Base-by-base conservation (phyloP, 768 basidiomycete genomes). In the Gautieria morchelliformis region DNA sequence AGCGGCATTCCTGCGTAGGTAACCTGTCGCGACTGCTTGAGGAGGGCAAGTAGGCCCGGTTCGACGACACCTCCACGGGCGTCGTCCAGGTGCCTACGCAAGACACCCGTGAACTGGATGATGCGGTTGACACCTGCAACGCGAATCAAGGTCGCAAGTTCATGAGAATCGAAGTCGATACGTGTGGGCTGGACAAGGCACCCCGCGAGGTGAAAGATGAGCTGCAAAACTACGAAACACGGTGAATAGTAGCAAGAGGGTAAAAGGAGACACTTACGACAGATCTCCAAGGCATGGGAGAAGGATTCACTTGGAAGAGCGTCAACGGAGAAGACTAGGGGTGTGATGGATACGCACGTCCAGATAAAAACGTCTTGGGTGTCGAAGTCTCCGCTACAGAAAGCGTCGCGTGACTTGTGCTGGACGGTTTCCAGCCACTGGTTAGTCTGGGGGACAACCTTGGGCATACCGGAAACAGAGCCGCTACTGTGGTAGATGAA, bases 401-500 rank as follows among this genome's bases (percentile, higher is more conserved):
- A 74, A 54, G 79, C 73, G 59, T 76, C 74, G 58, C 71, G 66
- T 40, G 85, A 80, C 68, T 90, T 90, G n/a, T 73, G 63, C 52
- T 82, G 69, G 2, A 78, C 79, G n/a, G 77, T 69, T 59, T 79
- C 69, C 30, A 90, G 60, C 88, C 87, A 89, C 30, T 71, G 76
- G 62, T 80, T 81, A 63, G 71, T 85, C 69, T 84, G 84, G 14
- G 81, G 85, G 0, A 90, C 84, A 27, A 89, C 81, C 65, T 88
- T 89, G 0, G 88, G 88, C 64, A 81, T 85, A 50, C 87, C 87
- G n/a, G 86, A 89, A 7, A 88, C 89, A 40, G 87, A 89, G 15
- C 88, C 88, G 58, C 83, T 85, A 10, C 88, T 89, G 67, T 88
- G 88, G 74, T 87, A 89, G 53, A 88, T 72, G 73, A 89, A 82